These are phyloP conservation scores for Trypethelium eluteriae DNA, from an alignment of 495 filamentous ascomycete genomes.

Conservation along the genomic window DNA sequence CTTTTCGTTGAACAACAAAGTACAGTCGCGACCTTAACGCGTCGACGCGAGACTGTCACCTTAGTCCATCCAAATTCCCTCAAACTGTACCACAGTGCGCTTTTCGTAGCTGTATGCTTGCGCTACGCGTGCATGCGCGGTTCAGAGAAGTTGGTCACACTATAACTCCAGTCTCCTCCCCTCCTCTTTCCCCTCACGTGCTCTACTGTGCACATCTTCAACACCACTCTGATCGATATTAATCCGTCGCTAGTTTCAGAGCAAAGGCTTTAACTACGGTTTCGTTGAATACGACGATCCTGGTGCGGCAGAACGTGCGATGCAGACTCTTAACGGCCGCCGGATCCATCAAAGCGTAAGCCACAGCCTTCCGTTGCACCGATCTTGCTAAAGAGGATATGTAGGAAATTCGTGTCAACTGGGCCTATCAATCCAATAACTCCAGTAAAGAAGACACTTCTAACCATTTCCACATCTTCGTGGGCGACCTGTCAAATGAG, in stretches of 20 bases:
- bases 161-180: not conserved
- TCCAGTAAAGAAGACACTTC: conserved; percentile 95
- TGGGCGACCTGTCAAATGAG: conserved; percentile 96
- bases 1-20: not conserved
- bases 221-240: not conserved
- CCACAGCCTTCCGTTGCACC: conserved; percentile 12
- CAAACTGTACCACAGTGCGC: not conserved
- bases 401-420: conserved; percentile 98
- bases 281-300: conserved; percentile 99
- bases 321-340: conserved; percentile 92
- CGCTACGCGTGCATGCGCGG: not conserved
- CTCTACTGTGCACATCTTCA: not conserved
- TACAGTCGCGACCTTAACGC: not conserved
- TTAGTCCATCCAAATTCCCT: not conserved
- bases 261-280: conserved; percentile 97
- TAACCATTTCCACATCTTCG: conserved; percentile 98
- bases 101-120: not conserved
- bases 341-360: conserved; percentile 90
- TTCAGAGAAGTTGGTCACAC: not conserved
- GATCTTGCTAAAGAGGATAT: not conserved
- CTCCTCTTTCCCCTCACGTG: not conserved
- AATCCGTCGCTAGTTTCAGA: conserved; percentile 50
- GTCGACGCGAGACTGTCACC: not conserved
- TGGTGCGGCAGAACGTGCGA: conserved; percentile 88
- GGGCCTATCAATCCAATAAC: conserved; percentile 97